Evolutionary conservation across 2,329 filamentous ascomycete genomes (phyloP).

Genomic region (Domatiomyces globalis): DNA sequence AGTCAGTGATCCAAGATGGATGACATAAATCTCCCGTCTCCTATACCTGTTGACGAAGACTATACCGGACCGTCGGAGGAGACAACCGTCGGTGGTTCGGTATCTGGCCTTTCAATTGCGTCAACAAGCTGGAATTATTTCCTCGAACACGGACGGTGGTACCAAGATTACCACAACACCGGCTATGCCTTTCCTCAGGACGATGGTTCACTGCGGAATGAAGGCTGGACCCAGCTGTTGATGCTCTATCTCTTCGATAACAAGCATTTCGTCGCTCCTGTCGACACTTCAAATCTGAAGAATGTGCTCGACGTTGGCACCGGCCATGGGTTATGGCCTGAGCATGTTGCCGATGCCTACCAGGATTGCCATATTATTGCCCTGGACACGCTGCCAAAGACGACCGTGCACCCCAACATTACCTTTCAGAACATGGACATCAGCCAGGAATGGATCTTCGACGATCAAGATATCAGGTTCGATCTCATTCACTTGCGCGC

Average conservation of each 20-base stretch:
- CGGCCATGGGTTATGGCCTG: conserved; percentile 23
- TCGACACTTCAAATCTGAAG: conserved; percentile 11
- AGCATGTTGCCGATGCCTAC: conserved; percentile 22
- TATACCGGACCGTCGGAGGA: conserved; percentile 7
- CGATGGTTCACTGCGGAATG: conserved; percentile 13
- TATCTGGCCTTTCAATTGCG: conserved; percentile 17
- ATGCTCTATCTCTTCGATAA: conserved; percentile 10
- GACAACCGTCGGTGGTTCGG: conserved; percentile 5
- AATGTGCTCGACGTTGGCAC: conserved; percentile 23
- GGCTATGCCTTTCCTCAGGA: conserved; percentile 20
- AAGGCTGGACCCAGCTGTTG: conserved; percentile 11
- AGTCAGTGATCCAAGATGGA: conserved; percentile 9
- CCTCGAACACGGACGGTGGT: conserved; percentile 24
- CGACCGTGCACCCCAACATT: conserved; percentile 21
- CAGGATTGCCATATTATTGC: conserved; percentile 23
- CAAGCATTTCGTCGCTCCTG: conserved; percentile 13
- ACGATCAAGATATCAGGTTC: conserved; percentile 23
- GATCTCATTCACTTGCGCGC: conserved; percentile 31
- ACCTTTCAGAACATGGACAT: conserved; percentile 24
- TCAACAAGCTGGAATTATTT: conserved; percentile 20
- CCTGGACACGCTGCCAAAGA: conserved; percentile 26
- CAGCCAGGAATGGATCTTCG: conserved; percentile 24
- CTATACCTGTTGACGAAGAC: conserved; percentile 11
- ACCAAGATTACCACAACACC: conserved; percentile 21
- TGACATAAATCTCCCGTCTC: conserved; percentile 6